Conservation (phyloP, 306 rosid genomes). For the Leucaena leucocephala region DNA sequence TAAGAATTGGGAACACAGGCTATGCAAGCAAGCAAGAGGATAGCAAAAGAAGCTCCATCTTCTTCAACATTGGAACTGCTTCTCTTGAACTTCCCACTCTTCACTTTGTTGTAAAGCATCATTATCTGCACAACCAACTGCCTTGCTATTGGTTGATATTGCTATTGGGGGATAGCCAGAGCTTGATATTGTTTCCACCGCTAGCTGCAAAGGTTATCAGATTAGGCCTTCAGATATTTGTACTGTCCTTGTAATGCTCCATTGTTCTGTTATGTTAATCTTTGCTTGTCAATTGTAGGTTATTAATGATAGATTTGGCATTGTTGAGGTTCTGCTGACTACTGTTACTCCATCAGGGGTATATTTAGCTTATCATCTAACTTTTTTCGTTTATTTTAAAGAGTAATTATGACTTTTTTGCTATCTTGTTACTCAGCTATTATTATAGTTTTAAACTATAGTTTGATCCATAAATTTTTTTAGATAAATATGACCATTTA, state of each 20-base stretch:
- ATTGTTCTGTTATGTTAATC: background rate
- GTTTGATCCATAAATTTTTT: too few species aligned
- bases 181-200: constrained; percentile 63
- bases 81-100: constrained; percentile 78
- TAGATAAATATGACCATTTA: too few species aligned
- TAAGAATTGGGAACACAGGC: constrained; percentile 61
- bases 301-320: constrained; percentile 82
- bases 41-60: constrained; percentile 85
- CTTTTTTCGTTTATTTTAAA: background rate
- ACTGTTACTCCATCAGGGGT: constrained; percentile 75
- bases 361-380: background rate
- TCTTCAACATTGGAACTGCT: constrained; percentile 78
- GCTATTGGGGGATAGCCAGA: too few species aligned
- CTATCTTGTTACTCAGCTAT: constrained; percentile 50
- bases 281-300: constrained; percentile 49
- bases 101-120: constrained; percentile 71
- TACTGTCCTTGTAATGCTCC: background rate
- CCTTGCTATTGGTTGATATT: too few species aligned
- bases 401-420: background rate
- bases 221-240: background rate
- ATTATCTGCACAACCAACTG: too few species aligned
- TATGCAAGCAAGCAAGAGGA: constrained; percentile 94
- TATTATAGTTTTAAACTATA: too few species aligned
- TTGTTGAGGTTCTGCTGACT: constrained; percentile 90
- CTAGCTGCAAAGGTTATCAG: constrained; percentile 85